phyloP scores from a whole-genome alignment of 352 stramenopile species.

The Globisporangium carolinianum region DNA sequence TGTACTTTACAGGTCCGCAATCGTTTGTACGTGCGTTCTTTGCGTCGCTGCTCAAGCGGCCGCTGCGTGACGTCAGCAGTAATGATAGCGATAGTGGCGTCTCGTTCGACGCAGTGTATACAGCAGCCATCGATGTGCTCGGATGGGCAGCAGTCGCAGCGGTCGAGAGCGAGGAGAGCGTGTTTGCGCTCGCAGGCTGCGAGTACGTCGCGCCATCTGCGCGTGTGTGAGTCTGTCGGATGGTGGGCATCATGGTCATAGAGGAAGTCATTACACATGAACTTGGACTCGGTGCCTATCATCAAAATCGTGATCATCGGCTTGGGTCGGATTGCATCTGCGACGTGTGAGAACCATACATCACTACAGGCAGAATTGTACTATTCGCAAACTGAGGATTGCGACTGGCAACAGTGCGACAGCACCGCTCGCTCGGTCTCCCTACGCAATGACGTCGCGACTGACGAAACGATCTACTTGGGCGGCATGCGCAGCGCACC shows the following conservation, averaged over 20 bases:
- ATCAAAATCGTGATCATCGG: no score
- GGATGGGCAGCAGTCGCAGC: conserved; percentile 22
- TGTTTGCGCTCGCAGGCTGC: conserved; percentile 40
- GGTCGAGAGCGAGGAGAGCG: conserved; percentile 49
- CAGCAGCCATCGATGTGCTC: conserved; percentile 20
- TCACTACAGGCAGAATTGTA: no score
- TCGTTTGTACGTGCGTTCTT: conserved; percentile 44
- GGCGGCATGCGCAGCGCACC: conserved; percentile 94
- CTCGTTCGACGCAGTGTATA: conserved; percentile 55
- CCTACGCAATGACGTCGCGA: no score
- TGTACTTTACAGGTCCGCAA: conserved; percentile 74
- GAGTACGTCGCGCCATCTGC: conserved; percentile 37
- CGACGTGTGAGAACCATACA: no score
- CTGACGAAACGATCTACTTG: conserved; percentile 37
- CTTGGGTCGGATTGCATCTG: no score
- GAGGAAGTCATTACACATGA: no score
- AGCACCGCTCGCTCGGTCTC: no score
- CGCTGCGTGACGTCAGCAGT: conserved; percentile 30
- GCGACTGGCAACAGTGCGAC: no score
- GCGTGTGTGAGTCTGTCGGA: neutral
- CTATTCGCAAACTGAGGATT: no score
- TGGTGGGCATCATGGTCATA: no score
- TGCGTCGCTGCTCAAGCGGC: conserved; percentile 25
- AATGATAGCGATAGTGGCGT: neutral
- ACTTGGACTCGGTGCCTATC: no score